A percentile compares a stretch with the other conserved stretches of the same genome.
phyloP scores from a whole-genome alignment of 495 filamentous ascomycete species.

The Chaetomium tenue region DNA sequence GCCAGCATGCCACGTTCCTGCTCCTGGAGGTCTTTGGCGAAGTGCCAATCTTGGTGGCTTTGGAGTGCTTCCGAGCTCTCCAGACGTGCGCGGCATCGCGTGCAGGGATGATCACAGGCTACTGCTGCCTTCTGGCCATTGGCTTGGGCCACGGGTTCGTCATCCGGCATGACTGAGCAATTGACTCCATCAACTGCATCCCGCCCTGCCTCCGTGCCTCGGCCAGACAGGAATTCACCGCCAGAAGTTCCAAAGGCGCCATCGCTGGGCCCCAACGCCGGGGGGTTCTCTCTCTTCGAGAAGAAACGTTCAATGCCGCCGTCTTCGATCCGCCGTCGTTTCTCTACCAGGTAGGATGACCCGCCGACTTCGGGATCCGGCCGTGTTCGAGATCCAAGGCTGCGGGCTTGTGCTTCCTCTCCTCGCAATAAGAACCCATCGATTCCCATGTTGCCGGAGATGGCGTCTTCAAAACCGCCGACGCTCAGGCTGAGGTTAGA shows the following conservation, averaged over 20 bases:
- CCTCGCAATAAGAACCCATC: conserved; percentile 79
- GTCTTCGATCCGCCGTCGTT: conserved; percentile 53
- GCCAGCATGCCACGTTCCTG: conserved; percentile 47
- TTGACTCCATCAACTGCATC: conserved; percentile 12
- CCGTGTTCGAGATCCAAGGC: conserved; percentile 28
- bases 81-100: conserved; percentile 61
- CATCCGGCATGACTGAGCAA: conserved; percentile 16
- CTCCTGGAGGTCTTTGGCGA: conserved; percentile 80
- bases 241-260: conserved; percentile 26
- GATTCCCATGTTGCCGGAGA: conserved; percentile 80
- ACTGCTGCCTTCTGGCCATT: conserved; percentile 37
- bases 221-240: conserved; percentile 31
- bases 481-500: conserved; percentile 80
- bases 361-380: conserved; percentile 20
- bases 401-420: conserved; percentile 60
- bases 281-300: conserved; percentile 36
- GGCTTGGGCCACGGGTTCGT: conserved; percentile 24
- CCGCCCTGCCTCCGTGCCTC: conserved; percentile 17
- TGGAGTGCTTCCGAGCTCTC: conserved; percentile 55
- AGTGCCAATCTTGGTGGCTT: conserved; percentile 94
- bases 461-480: conserved; percentile 84
- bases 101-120: conserved; percentile 57
- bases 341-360: conserved; percentile 45
- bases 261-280: conserved; percentile 35
- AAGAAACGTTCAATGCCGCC: conserved; percentile 61